These are phyloP conservation scores for Cryphonectria nitschkei DNA, from an alignment of 2,329 filamentous ascomycete genomes.

Conservation along the genomic window DNA sequence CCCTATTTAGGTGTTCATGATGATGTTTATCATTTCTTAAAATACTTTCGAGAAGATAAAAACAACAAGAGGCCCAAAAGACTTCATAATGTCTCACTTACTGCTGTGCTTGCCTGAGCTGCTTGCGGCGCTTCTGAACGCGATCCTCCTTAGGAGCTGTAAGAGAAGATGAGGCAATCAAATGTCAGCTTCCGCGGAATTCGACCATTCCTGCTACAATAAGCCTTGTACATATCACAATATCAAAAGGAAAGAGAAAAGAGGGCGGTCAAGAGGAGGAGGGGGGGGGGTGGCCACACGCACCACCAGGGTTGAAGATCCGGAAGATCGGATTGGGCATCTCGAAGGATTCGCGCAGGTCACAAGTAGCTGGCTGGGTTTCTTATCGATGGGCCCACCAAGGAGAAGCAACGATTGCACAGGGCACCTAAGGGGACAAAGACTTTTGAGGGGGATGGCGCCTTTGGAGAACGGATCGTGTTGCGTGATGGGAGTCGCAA, in stretches of 20 bases:
- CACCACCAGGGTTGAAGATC: slow-evolving; percentile 41
- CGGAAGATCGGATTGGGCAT: slow-evolving; percentile 36
- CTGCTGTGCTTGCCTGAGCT: slow-evolving; percentile 38
- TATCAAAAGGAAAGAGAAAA: not conserved
- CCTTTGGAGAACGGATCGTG: not conserved
- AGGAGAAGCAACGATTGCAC: too few species aligned
- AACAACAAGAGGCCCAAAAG: not conserved
- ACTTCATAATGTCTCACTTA: slow-evolving; percentile 15
- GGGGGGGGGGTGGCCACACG: not conserved
- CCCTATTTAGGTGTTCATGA: not conserved
- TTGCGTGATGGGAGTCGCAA: not conserved
- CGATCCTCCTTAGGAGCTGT: slow-evolving; percentile 35
- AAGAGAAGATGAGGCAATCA: not conserved
- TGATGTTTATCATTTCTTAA: not conserved
- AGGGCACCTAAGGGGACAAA: not conserved
- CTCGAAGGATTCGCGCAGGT: not conserved
- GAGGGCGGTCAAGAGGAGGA: too few species aligned
- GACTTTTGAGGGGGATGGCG: not conserved
- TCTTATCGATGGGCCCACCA: too few species aligned
- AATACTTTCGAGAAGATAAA: not conserved
- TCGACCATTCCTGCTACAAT: not conserved
- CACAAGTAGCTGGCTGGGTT: too few species aligned
- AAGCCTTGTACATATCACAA: not conserved
- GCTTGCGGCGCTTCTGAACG: slow-evolving; percentile 34
- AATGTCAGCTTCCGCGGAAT: not conserved